phyloP scores from a whole-genome alignment of 768 basidiomycete genomes.

The Psilocybe sp. region DNA sequence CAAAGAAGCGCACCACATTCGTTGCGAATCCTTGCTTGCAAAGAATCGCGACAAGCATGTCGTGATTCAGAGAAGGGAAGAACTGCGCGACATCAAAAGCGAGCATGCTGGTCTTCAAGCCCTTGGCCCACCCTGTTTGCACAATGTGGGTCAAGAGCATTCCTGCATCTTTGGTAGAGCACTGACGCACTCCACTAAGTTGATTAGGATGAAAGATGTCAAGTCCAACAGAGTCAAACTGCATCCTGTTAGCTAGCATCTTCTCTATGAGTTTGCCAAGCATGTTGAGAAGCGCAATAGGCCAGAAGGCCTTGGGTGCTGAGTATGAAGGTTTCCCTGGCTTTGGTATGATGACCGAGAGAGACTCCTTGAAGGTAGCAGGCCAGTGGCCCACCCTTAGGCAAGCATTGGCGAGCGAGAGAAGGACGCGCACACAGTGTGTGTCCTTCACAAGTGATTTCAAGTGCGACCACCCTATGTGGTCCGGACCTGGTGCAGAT shows the following conservation, averaged over 20 bases:
- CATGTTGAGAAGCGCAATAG: constrained; percentile 11
- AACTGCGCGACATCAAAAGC: too few relatives aligned
- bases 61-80: too few relatives aligned
- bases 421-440: too few relatives aligned
- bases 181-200: constrained; percentile 2
- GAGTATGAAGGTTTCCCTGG: neutral
- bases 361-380: too few relatives aligned
- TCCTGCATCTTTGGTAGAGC: constrained; percentile 17
- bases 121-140: constrained; percentile 11
- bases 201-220: constrained; percentile 7
- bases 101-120: constrained; percentile 5
- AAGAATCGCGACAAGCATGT: too few relatives aligned
- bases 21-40: neutral
- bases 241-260: constrained; percentile 9
- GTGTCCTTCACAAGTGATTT: too few relatives aligned
- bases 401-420: too few relatives aligned
- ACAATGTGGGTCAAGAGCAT: constrained; percentile 13
- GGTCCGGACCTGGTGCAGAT: neutral
- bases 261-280: constrained; percentile 11
- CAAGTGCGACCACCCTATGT: neutral
- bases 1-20: too few relatives aligned
- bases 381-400: too few relatives aligned
- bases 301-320: constrained; percentile 6
- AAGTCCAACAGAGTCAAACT: neutral
- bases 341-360: too few relatives aligned